Evolutionary conservation across 2,329 filamentous ascomycete species (phyloP).

Genomic region (Cordyceps javanica): DNA sequence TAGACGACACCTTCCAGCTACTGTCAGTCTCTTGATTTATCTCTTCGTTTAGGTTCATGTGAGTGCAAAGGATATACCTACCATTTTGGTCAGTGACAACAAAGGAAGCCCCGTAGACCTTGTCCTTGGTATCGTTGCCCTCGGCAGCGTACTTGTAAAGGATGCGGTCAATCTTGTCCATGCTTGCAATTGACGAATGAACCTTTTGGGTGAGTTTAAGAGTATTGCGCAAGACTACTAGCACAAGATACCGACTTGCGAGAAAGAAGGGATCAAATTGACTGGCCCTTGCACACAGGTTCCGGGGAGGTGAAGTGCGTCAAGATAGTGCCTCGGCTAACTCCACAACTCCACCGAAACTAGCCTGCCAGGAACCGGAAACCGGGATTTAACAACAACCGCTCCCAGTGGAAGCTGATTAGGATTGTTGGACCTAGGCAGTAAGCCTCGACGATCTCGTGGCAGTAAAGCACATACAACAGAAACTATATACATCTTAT

Average conservation of each 20-base stretch:
- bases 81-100: constrained; percentile 22
- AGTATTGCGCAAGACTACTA: no score
- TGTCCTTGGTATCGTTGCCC: constrained; percentile 22
- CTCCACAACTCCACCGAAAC: not conserved
- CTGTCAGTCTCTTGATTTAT: not conserved
- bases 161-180: constrained; percentile 20
- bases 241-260: not conserved
- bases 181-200: not conserved
- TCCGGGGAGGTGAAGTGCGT: not conserved
- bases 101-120: constrained; percentile 24
- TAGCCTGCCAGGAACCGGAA: not conserved
- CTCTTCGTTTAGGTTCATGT: no score
- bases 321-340: constrained; percentile 3
- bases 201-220: no score
- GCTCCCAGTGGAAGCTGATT: no score
- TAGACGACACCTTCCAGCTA: constrained; percentile 21
- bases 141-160: constrained; percentile 19
- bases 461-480: no score
- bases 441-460: no score
- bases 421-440: no score
- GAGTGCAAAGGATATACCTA: not conserved
- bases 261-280: not conserved
- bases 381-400: not conserved
- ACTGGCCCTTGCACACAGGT: not conserved
- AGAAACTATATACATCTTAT: not conserved